Conservation (phyloP, 2,329 filamentous ascomycete species). For the Arthrobotrys pseudoclavata region DNA sequence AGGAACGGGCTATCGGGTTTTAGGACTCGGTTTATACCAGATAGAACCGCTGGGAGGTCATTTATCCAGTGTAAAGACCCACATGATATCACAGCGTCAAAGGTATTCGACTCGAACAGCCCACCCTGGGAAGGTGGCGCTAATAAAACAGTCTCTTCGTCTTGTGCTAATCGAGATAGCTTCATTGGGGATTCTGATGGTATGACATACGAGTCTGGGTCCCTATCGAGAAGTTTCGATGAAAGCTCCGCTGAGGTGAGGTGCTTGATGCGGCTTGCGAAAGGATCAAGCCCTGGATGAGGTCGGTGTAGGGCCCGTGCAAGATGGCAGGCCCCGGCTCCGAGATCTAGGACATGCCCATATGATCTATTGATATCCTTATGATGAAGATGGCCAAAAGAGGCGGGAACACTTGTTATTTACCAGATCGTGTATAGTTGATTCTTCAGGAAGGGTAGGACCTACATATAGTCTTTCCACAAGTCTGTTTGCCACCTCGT, state of each 20-base stretch:
- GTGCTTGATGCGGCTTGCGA: conserved; percentile 78
- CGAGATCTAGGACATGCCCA: conserved; percentile 86
- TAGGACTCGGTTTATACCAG: conserved; percentile 86
- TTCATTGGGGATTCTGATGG: conserved; percentile 79
- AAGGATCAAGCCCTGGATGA: conserved; percentile 73
- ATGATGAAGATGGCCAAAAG: background rate
- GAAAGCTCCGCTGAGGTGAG: conserved; percentile 88
- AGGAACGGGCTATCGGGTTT: conserved; percentile 94
- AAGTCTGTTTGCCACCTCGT: conserved; percentile 87
- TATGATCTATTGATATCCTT: conserved; percentile 94
- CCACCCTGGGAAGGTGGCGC: conserved; percentile 20
- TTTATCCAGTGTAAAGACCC: conserved; percentile 97
- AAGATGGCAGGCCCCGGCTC: conserved; percentile 95
- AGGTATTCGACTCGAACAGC: conserved; percentile 80
- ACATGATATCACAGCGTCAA: conserved; percentile 91
- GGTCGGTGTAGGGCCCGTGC: conserved; percentile 82
- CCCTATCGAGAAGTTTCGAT: conserved; percentile 81
- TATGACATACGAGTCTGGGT: conserved; percentile 71
- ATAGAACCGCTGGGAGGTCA: conserved; percentile 85
- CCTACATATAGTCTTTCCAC: conserved; percentile 85
- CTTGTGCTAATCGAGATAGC: conserved; percentile 77
- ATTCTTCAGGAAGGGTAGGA: background rate
- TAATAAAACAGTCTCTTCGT: conserved; percentile 75
- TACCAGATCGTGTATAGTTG: background rate
- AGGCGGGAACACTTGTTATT: background rate